phyloP scores from a whole-genome alignment of 768 basidiomycete genomes.

The Hydnomerulius pinastri region DNA sequence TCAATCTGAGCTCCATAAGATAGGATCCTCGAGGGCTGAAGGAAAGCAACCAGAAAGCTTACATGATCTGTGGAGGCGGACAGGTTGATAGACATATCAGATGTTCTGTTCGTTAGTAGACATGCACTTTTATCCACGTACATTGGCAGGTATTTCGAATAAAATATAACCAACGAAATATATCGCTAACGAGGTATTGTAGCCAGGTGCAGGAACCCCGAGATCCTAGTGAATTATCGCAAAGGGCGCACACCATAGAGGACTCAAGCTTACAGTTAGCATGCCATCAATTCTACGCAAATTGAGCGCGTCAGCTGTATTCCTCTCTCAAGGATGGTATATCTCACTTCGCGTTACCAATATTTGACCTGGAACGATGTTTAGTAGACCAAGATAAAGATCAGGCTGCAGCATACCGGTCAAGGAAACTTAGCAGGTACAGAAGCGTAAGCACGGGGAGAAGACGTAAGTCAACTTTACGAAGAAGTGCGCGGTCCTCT shows the following conservation, averaged over 20 bases:
- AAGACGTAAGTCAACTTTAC: constrained; percentile 38
- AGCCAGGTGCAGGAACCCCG: constrained; percentile 48
- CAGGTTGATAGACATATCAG: not conserved
- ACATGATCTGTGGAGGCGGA: constrained; percentile 22
- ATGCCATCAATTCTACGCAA: constrained; percentile 52
- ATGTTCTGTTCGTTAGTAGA: not conserved
- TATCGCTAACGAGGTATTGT: constrained; percentile 58
- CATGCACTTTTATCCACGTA: constrained; percentile 20
- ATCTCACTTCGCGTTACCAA: constrained; percentile 41
- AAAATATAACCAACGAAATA: constrained; percentile 63
- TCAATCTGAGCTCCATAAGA: constrained; percentile 41
- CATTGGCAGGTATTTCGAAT: constrained; percentile 64
- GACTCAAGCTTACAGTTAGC: constrained; percentile 36
- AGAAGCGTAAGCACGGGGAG: constrained; percentile 42
- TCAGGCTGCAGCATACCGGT: constrained; percentile 27
- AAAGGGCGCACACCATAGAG: not conserved
- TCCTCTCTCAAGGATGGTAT: not conserved
- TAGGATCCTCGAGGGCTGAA: not conserved
- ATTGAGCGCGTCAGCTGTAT: not conserved
- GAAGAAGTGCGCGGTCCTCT: constrained; percentile 28
- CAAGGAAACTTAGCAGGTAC: constrained; percentile 44
- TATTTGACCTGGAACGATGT: constrained; percentile 30
- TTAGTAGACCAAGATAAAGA: not conserved
- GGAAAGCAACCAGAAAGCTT: constrained; percentile 13
- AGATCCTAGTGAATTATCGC: constrained; percentile 43